These are phyloP conservation scores for Neolentinus lepideus DNA, from an alignment of 1,284 basidiomycete genomes.

Conservation along the genomic window DNA sequence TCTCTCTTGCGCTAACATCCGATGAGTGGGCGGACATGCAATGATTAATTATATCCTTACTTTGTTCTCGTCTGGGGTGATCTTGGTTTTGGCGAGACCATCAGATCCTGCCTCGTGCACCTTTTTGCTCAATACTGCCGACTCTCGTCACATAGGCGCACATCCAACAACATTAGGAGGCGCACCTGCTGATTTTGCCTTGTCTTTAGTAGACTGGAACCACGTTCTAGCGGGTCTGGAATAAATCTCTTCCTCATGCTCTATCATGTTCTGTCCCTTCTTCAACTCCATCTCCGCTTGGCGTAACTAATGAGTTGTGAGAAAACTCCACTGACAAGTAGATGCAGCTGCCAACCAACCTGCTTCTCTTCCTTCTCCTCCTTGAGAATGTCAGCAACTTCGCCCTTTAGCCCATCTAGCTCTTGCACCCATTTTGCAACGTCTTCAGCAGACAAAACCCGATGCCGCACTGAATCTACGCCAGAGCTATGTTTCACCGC, in stretches of 20 bases:
- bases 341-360: conserved; percentile 30
- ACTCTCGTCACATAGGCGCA: conserved; percentile 2
- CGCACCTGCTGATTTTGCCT: conserved; percentile 72
- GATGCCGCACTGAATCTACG: conserved; percentile 84
- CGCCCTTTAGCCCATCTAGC: conserved; percentile 69
- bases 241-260: conserved; percentile 93
- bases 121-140: conserved; percentile 63
- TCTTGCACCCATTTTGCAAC: conserved; percentile 67
- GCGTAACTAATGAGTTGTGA: conserved; percentile 46
- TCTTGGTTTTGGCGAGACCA: conserved; percentile 13
- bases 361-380: conserved; percentile 98
- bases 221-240: conserved; percentile 92
- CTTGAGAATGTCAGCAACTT: conserved; percentile 76
- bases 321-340: conserved; percentile 3
- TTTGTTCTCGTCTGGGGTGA: conserved; percentile 29
- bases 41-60: conserved; percentile 19
- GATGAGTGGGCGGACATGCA: conserved; percentile 9
- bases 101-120: conserved; percentile 56
- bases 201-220: conserved; percentile 93
- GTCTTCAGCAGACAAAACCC: conserved; percentile 80
- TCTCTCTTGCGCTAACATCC: conserved; percentile 62
- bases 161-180: conserved; percentile 5
- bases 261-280: conserved; percentile 95
- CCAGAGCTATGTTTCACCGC: conserved; percentile 84
- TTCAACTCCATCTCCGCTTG: conserved; percentile 94